Evolutionary conservation across 73 alveolate species (phyloP), one percentile per base, ranked within the genome.

Genomic region (Breviolum minutum): DNA sequence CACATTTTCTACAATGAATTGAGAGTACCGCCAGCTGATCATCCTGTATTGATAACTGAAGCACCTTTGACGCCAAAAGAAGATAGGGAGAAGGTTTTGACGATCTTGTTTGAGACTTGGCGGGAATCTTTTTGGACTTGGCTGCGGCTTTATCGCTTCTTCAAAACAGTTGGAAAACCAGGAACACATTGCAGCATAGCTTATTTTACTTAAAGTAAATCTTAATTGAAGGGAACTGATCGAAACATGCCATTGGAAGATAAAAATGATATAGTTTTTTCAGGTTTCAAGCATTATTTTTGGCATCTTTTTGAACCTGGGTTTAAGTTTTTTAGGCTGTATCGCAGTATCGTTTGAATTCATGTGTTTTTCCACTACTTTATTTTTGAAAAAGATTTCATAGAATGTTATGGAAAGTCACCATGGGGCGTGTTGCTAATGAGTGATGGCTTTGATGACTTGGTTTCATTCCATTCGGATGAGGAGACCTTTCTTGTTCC

Each of bases 21-120:
- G 99, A 99, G 99, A 84, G 99, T 99, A 29, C 99, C 99, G n/a
- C 99, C 99, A 62, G 99, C 99, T 91, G 99, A 99, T 63, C 99
- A 99, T 88, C 99, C 99, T 81, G 95, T 99, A 63, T 92, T 99
- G 99, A 95, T 99, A 63, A 98, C 99, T 16, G 99, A 99, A 95
- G 99, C 99, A 70, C 99, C 99, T 32, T 22, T 99, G 97, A 99
- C 99, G 79, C 99, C 99, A 26, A 99, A 99, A 98, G 93, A 40
- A 11, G 64, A 86, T n/a, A 61, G 94, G 14, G 94, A 86, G 80
- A n/a, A 30, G 62, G n/a, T 26, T 62, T 16, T 61, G 27, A 61
- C 62, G 94, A 61, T 63, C 32, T 63, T 86, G 94, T 86, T 86
- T 63, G 94, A 84, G 61, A 61, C 93, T 11, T 60, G 54, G 54